Conservation (phyloP, 805 yeast species). For the Nakazawaea anatomiae region DNA sequence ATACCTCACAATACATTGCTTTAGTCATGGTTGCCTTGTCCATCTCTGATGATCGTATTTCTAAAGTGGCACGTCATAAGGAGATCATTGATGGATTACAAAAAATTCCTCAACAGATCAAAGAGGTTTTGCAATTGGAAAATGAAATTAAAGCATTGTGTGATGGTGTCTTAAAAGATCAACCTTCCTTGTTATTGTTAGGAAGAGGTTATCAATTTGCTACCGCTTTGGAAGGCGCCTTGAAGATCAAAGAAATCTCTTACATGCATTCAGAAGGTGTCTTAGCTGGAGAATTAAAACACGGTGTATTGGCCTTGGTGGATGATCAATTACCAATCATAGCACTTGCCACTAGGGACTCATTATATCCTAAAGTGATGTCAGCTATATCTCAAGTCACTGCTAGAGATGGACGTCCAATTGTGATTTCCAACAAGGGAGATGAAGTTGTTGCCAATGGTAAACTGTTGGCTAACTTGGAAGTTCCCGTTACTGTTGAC, state of each 20-base stretch:
- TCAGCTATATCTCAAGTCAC: constrained; percentile 94
- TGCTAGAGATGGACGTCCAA: constrained; percentile 97
- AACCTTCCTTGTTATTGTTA: constrained; percentile 80
- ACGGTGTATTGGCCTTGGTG: constrained; percentile 95
- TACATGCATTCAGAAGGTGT: constrained; percentile 99
- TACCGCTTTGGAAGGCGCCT: constrained; percentile 96
- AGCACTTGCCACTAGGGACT: constrained; percentile 94
- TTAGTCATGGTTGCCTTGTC: constrained; percentile 94
- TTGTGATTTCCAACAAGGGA: constrained; percentile 81
- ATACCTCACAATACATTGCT: constrained; percentile 97
- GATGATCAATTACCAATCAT: constrained; percentile 92
- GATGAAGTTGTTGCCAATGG: constrained; percentile 56
- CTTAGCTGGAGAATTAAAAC: constrained; percentile 97
- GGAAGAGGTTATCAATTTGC: constrained; percentile 99
- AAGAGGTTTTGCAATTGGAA: constrained; percentile 67
- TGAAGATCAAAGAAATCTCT: constrained; percentile 95
- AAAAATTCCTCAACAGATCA: constrained; percentile 80
- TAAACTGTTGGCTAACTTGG: constrained; percentile 63
- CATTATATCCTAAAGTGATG: constrained; percentile 92
- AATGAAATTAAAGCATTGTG: constrained; percentile 72
- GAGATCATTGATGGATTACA: constrained; percentile 85
- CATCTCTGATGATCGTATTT: constrained; percentile 86
- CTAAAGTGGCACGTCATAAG: constrained; percentile 66
- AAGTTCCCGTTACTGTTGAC: constrained; percentile 94
- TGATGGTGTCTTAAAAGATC: constrained; percentile 62